Base-by-base conservation (phyloP, 768 basidiomycete species). In the Xerocomellus amylosporus region DNA sequence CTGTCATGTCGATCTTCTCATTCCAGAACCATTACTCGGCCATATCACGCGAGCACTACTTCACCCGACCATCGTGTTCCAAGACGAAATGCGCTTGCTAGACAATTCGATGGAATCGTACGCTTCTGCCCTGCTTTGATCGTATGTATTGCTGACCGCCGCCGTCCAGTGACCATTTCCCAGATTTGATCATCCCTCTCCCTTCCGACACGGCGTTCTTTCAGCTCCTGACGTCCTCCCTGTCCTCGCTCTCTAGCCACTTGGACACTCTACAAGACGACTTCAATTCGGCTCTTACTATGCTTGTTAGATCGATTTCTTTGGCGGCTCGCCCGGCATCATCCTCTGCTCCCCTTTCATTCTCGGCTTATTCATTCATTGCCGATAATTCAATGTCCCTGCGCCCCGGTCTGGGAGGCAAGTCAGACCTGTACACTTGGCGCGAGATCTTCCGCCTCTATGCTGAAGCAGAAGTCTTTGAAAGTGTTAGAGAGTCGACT, bases 361-460 rank as follows among this genome's bases (percentile, higher is more conserved):
- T 76, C 59, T 66, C 67, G 3, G 60, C 73, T 5, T 66, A 75
- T 53, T 74, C 75, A 2, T 42, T 55, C 33, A 44, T 57, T 2
- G 46, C 49, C 20, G 15, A 28, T 31, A 70, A 70, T 33, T 50
- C 50, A 2, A 41, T 26, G 20, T 51, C 75, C 75, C 12, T 75
- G 75, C 8, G 78, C 80, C 65, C 78, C 75, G 1, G 61, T 60
- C 22, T 42, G 15, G 60, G 71, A 58, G 51, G 71, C 39, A 55
- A 72, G 65, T 54, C 71, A 10, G 94, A 98, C 61, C 71, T 98
- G 8, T 93, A 90, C 66, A 79, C 84, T 6, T 97, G 95, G 95
- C 76, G 95, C 24, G 85, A 92, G 71, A 86, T 97, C 28, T 96
- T 98, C 64, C 85, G 86, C 54, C 71, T 95, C 3, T 97, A 96